Evolutionary conservation across 2,329 filamentous ascomycete genomes (phyloP).

Genomic region (Bretziella fagacearum): DNA sequence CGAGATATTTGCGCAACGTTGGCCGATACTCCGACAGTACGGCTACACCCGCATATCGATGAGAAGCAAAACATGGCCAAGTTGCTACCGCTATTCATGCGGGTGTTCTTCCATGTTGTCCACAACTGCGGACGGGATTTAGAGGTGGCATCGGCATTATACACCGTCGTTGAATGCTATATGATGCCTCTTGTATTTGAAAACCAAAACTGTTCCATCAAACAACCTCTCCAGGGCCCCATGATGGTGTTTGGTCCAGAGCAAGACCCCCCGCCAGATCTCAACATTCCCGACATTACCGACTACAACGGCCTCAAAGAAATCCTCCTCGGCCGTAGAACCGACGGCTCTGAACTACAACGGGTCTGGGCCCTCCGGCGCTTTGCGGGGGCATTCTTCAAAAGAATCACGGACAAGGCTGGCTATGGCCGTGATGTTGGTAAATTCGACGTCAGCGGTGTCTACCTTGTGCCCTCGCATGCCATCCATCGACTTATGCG

Average conservation of each 20-base stretch:
- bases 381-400: conserved; percentile 5
- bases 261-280: background rate
- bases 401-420: background rate
- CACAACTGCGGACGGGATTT: conserved; percentile 12
- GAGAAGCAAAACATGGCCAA: conserved; percentile 6
- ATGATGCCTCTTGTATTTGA: conserved; percentile 10
- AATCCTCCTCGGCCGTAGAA: background rate
- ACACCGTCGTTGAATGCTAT: conserved; percentile 8
- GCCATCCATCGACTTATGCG: conserved; percentile 27
- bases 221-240: background rate
- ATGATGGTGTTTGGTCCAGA: conserved; percentile 9
- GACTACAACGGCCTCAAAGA: conserved; percentile 7
- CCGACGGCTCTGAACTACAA: background rate
- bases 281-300: background rate
- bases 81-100: conserved; percentile 6
- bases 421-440: background rate
- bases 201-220: background rate
- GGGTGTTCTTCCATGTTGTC: conserved; percentile 8
- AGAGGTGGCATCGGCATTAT: background rate
- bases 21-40: conserved; percentile 7
- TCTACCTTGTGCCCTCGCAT: conserved; percentile 1
- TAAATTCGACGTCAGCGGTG: background rate
- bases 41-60: conserved; percentile 10
- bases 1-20: conserved; percentile 3
- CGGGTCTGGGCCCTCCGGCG: conserved; percentile 10